Conservation (phyloP, 78 protist genomes). For the Protostelium mycophagum region DNA sequence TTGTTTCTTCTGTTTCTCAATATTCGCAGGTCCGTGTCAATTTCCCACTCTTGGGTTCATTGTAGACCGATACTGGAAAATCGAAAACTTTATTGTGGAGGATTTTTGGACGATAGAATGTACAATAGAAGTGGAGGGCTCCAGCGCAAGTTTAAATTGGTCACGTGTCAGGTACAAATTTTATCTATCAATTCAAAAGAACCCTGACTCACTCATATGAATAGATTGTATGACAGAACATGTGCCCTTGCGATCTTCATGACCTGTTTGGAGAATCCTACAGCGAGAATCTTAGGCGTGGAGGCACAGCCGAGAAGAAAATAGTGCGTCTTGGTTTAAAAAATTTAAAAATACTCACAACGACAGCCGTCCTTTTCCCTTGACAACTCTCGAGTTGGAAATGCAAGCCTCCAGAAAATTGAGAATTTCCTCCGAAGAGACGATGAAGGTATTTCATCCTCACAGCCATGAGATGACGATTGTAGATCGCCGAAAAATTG, state of each 20-base stretch:
- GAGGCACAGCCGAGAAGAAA: conserved; percentile 25
- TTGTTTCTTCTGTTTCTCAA: not conserved
- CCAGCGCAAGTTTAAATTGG: conserved; percentile 56
- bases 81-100: conserved; percentile 73
- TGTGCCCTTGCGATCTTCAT: conserved; percentile 27
- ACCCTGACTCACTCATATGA: no score
- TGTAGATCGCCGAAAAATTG: conserved; percentile 83
- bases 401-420: conserved; percentile 75
- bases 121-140: not conserved
- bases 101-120: conserved; percentile 70
- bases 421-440: conserved; percentile 65
- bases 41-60: conserved; percentile 98
- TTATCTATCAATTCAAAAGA: no score
- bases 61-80: conserved; percentile 79
- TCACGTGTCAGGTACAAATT: conserved; percentile 28
- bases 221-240: conserved; percentile 62
- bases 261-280: conserved; percentile 19
- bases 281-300: conserved; percentile 32
- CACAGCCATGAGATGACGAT: not conserved
- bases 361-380: conserved; percentile 83
- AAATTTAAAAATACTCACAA: not conserved
- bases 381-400: conserved; percentile 93
- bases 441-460: conserved; percentile 21
- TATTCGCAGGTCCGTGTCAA: conserved; percentile 91
- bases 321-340: not conserved